Conservation (phyloP, 106 monocot species). For the Dactylorhiza incarnata region DNA sequence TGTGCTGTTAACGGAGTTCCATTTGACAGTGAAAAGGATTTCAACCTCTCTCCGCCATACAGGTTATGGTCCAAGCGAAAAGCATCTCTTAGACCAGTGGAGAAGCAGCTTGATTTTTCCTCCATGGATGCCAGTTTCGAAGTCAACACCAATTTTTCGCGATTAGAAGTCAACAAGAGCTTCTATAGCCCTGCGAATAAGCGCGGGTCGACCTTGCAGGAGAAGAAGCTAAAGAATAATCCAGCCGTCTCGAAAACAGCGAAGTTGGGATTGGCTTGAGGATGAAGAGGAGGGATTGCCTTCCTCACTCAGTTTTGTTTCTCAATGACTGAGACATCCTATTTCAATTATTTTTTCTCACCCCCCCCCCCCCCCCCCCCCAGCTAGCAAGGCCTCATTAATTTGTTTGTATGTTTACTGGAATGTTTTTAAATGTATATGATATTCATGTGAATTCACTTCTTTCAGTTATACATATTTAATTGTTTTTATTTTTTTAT, state of each 20-base stretch:
- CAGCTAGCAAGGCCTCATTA: not conserved
- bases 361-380: not conserved
- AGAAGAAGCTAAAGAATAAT: not conserved
- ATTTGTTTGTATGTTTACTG: not conserved
- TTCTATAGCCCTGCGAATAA: constrained; percentile 1
- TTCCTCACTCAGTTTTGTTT: too few species aligned
- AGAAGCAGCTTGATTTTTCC: constrained; percentile 68
- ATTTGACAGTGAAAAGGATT: constrained; percentile 4
- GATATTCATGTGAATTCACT: not conserved
- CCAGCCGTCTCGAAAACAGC: constrained; percentile 8
- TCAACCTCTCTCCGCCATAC: constrained; percentile 54
- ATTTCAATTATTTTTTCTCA: not conserved
- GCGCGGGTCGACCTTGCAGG: not conserved
- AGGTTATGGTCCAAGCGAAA: constrained; percentile 40
- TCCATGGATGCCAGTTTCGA: constrained; percentile 15
- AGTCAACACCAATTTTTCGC: constrained; percentile 6
- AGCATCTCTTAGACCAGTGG: constrained; percentile 37
- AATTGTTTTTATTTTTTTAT: not conserved
- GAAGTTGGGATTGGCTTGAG: constrained; percentile 18
- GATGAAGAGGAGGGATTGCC: not conserved
- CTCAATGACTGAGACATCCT: too few species aligned
- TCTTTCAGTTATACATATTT: not conserved
- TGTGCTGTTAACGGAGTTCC: not conserved
- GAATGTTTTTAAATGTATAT: not conserved
- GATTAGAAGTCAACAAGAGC: not conserved